A percentile compares a stretch with the other conserved stretches of the same genome.
Evolutionary conservation across 73 alveolate genomes (phyloP).

Genomic region (Tetrahymena malaccensis): DNA sequence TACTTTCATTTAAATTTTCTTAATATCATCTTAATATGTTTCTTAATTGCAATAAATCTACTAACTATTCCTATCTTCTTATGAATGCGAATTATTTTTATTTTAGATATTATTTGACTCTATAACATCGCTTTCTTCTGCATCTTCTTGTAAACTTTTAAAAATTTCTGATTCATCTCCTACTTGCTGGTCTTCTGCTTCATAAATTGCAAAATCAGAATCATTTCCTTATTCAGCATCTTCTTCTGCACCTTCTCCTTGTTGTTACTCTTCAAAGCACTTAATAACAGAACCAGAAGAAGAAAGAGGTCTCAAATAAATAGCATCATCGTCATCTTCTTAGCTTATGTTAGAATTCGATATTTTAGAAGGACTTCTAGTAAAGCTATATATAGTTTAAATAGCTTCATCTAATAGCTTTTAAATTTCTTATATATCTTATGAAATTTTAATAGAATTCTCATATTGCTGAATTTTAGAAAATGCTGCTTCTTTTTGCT

Average conservation of each 20-base stretch:
- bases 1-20: background rate
- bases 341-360: background rate
- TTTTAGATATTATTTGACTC: background rate
- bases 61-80: background rate
- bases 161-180: background rate
- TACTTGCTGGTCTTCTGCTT: background rate
- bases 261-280: background rate
- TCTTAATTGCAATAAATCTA: background rate
- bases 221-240: background rate
- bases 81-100: background rate
- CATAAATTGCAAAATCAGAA: background rate
- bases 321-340: background rate
- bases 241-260: background rate
- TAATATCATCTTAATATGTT: background rate
- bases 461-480: background rate
- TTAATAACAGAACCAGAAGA: background rate
- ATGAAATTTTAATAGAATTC: background rate
- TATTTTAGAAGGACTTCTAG: background rate
- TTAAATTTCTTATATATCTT: background rate
- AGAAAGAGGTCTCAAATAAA: background rate
- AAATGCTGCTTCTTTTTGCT: background rate
- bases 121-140: background rate
- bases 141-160: background rate
- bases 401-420: background rate
- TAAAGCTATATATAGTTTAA: background rate